Percentiles rank a stretch among this genome's conserved stretches.
These are phyloP conservation scores for Nissolia schottii DNA, from an alignment of 306 rosid genomes.

Conservation along the genomic window DNA sequence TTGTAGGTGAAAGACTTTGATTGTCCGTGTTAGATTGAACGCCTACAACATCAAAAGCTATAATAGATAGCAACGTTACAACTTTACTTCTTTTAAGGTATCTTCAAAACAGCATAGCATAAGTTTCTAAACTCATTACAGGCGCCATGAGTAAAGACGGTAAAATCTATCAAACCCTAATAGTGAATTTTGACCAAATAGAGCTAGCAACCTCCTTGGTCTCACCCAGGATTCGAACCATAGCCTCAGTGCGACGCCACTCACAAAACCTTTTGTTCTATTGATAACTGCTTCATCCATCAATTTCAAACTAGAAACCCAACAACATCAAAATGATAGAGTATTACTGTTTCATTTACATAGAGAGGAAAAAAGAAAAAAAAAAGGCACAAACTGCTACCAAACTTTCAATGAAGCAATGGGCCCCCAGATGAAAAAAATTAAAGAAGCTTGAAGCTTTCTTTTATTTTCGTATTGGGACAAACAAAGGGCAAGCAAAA, in stretches of 20 bases:
- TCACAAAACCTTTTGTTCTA: not conserved
- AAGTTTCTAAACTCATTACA: not conserved
- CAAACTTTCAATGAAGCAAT: not conserved
- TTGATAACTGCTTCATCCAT: not conserved
- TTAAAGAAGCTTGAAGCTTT: not conserved
- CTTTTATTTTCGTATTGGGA: not conserved
- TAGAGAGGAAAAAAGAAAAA: no score
- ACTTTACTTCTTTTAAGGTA: not conserved
- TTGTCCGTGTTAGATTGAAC: not conserved
- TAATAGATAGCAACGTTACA: not conserved
- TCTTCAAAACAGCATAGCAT: not conserved
- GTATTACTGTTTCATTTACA: not conserved
- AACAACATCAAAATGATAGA: not conserved
- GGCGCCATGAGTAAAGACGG: not conserved
- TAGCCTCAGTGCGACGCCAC: not conserved
- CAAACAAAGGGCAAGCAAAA: not conserved
- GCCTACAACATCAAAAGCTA: not conserved
- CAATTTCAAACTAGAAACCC: not conserved
- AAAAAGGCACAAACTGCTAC: not conserved
- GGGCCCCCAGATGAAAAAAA: not conserved
- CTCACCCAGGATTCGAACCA: not conserved
- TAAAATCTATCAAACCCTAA: not conserved
- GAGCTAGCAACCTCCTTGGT: not conserved
- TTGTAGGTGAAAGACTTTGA: not conserved
- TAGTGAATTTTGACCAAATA: not conserved